phyloP scores from a whole-genome alignment of 2,329 filamentous ascomycete species.

The Tolypocladium ovalisporum region DNA sequence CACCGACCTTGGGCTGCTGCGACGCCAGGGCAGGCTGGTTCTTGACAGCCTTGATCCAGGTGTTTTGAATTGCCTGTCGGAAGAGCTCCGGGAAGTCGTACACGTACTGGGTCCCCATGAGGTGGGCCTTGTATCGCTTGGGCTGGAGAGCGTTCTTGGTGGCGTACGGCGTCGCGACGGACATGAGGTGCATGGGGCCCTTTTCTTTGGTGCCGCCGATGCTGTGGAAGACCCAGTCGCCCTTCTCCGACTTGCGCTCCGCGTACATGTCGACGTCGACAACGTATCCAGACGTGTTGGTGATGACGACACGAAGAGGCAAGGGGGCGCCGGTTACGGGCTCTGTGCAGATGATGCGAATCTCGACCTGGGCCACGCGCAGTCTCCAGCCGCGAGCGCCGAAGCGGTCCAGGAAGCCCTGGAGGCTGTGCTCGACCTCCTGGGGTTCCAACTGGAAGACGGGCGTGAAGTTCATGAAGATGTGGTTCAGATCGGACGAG shows the following conservation, averaged over 20 bases:
- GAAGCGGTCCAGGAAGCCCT: conserved; percentile 93
- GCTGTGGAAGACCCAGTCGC: conserved; percentile 97
- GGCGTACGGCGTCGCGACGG: conserved; percentile 84
- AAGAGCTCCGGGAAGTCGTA: conserved; percentile 99
- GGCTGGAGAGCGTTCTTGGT: conserved; percentile 98
- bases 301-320: conserved; percentile 91
- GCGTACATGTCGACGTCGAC: conserved; percentile 97
- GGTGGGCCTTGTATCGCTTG: conserved; percentile 97
- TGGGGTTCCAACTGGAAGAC: conserved; percentile 85
- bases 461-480: conserved; percentile 99
- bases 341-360: conserved; percentile 96
- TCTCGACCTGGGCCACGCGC: conserved; percentile 93
- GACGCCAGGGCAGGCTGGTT: conserved; percentile 64
- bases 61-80: conserved; percentile 94
- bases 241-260: conserved; percentile 96
- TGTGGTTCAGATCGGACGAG: conserved; percentile 98
- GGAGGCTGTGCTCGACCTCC: conserved; percentile 86
- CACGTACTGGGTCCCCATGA: conserved; percentile 98
- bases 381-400: conserved; percentile 91
- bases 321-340: conserved; percentile 72
- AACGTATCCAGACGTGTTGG: conserved; percentile 95
- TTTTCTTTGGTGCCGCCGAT: conserved; percentile 93
- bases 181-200: conserved; percentile 85
- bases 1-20: conserved; percentile 74
- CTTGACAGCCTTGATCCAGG: conserved; percentile 68